Base-by-base conservation (phyloP, 2,329 filamentous ascomycete genomes). In the Ophiostoma quercus region DNA sequence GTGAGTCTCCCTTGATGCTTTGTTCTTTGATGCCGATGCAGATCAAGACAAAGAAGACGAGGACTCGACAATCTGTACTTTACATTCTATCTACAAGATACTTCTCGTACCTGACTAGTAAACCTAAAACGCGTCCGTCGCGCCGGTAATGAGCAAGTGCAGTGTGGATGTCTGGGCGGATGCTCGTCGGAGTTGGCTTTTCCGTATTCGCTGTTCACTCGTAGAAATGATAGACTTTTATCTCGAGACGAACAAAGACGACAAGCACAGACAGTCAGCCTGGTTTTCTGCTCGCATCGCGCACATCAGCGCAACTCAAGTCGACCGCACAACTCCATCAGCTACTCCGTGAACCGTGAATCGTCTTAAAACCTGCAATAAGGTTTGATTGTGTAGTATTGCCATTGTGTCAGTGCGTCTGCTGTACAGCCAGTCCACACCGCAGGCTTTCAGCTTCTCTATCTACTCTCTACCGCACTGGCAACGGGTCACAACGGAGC, bases 51-150 rank as follows among this genome's bases (percentile, higher is more conserved):
- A 34, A 34, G 34, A 29, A 29, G 25, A 29, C 25, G 25, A 29
- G 25, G 25, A 29, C 25, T 29, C 25, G 25, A 29, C 2, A 29
- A 2, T 29, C 25, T 29, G 25, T 29, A 29, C 2, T 29, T 29
- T 2, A 29, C 25, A 29, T 29, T 29, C 1, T 34, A 34, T 34
- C 34, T 34, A 34, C 34, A 41, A 12, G 4, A 41, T 41, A 41
- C 12, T 14, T 60, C 25, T 62, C 25, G 57, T 62, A 25, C 57
- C 57, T 62, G 57, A 57, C 57, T 62, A 62, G 57, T 62, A 16
- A 22, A 62, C 57, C 22, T 62, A 62, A 62, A 62, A 62, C 57
- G 57, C 57, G 57, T 62, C 57, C 57, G 57, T 62, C 57, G 51
- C 51, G 57, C 32, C 57, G 57, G 57, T 62, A 62, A 62, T 62